Conservation (phyloP, 176 grass and related monocot species). For the Oryza meyeriana region DNA sequence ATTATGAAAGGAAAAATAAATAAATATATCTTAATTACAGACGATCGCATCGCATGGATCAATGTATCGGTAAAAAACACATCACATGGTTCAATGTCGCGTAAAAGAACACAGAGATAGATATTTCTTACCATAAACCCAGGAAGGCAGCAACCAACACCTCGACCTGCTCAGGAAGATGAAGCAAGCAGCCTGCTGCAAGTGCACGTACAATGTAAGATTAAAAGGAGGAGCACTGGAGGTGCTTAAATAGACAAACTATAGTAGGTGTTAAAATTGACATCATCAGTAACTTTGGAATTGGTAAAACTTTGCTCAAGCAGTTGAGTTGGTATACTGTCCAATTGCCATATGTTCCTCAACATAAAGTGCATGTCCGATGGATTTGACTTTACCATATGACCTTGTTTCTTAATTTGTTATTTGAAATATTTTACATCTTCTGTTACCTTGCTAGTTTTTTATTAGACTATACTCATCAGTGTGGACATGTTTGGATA, state of each 20-base stretch:
- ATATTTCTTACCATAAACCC: conserved; percentile 27
- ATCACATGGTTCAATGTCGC: not conserved
- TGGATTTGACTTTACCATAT: not conserved
- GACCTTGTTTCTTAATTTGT: not conserved
- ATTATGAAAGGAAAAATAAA: not conserved
- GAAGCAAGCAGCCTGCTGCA: not conserved
- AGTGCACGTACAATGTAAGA: not conserved
- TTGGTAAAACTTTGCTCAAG: not conserved
- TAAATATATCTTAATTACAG: not conserved
- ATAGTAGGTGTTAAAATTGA: not conserved
- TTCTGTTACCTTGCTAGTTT: not conserved
- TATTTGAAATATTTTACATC: not conserved
- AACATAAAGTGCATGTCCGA: not conserved
- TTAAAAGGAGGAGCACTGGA: not conserved
- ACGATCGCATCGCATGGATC: not conserved
- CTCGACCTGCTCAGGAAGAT: not conserved
- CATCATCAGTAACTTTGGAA: not conserved
- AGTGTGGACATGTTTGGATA: not conserved
- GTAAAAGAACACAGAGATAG: no score
- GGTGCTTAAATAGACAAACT: not conserved
- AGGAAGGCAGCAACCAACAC: not conserved
- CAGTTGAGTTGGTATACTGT: not conserved
- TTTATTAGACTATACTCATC: not conserved
- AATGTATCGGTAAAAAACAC: not conserved
- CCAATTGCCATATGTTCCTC: not conserved